Percentiles rank a stretch among this genome's conserved stretches.
Evolutionary conservation across 2,329 filamentous ascomycete genomes (phyloP).

Genomic region (Ilyonectria sp.): DNA sequence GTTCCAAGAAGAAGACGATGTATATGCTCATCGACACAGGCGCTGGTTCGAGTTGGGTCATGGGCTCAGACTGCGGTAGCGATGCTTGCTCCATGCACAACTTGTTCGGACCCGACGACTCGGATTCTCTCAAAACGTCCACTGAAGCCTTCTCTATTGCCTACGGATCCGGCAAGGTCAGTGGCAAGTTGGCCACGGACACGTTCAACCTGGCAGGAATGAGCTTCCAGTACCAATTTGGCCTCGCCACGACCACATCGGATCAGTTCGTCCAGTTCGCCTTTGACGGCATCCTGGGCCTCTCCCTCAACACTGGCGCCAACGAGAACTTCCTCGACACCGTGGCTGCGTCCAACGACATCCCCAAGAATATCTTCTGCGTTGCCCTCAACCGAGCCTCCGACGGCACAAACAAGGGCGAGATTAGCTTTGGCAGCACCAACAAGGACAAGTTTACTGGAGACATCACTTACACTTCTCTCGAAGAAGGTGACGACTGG

Average conservation of each 20-base stretch:
- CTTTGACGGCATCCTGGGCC: constrained; percentile 89
- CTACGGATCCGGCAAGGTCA: constrained; percentile 85
- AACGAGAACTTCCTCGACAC: constrained; percentile 78
- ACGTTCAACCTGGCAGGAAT: constrained; percentile 77
- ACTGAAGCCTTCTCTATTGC: constrained; percentile 73
- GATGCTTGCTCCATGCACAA: constrained; percentile 79
- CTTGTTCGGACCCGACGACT: constrained; percentile 77
- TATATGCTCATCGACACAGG: constrained; percentile 78
- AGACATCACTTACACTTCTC: constrained; percentile 75
- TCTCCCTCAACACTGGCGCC: constrained; percentile 74
- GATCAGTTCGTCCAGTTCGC: constrained; percentile 83
- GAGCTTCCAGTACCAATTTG: constrained; percentile 76
- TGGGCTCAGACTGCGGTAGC: constrained; percentile 78
- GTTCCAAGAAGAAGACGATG: constrained; percentile 67
- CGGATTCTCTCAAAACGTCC: constrained; percentile 71
- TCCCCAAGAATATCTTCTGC: constrained; percentile 77
- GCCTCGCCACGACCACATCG: constrained; percentile 80
- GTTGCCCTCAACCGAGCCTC: constrained; percentile 78
- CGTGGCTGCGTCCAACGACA: constrained; percentile 68
- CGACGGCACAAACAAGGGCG: constrained; percentile 79
- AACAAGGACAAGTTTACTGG: constrained; percentile 79
- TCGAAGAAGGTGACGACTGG: constrained; percentile 75
- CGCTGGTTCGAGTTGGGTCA: constrained; percentile 86
- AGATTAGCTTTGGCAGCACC: constrained; percentile 82
- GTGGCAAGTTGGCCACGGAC: constrained; percentile 77